Percentiles rank a stretch among this genome's conserved stretches.
Conservation (phyloP, 1,284 basidiomycete genomes). For the Phaffia rhodozyma region DNA sequence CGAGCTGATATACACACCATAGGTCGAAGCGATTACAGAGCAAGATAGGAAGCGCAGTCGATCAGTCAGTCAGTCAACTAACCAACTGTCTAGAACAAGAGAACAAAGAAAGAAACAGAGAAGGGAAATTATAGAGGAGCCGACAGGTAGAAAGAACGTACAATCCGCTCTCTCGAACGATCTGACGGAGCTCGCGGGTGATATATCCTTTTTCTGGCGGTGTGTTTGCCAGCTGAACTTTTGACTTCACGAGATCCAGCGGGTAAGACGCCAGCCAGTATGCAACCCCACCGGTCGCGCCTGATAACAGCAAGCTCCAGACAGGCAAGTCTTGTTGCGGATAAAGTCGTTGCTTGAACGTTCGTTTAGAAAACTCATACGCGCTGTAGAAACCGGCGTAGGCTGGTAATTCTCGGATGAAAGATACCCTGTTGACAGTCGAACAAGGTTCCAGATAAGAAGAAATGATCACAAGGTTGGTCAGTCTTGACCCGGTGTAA, state of each 20-base stretch:
- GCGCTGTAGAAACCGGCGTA: constrained; percentile 47
- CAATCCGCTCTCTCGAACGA: constrained; percentile 64
- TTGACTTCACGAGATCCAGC: constrained; percentile 80
- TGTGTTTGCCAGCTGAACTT: constrained; percentile 63
- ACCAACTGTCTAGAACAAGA: background rate
- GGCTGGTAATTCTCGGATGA: constrained; percentile 72
- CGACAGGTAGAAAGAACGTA: constrained; percentile 38
- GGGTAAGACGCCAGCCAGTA: constrained; percentile 95
- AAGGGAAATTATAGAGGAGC: constrained; percentile 13
- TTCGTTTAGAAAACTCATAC: constrained; percentile 78
- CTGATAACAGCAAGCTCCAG: constrained; percentile 77
- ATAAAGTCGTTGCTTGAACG: constrained; percentile 41
- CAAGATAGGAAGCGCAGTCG: constrained; percentile 13
- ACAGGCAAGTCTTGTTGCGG: constrained; percentile 52
- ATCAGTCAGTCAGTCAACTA: too few species aligned
- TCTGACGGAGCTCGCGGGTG: constrained; percentile 50
- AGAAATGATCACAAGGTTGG: background rate
- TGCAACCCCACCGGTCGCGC: constrained; percentile 74
- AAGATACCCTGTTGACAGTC: constrained; percentile 53
- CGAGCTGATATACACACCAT: constrained; percentile 37
- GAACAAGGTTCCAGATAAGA: background rate
- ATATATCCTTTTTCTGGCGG: constrained; percentile 74
- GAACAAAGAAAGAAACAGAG: background rate
- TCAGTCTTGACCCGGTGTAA: background rate
- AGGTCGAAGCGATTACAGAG: background rate